Evolutionary conservation across 2,329 filamentous ascomycete species (phyloP).

Genomic region (Stemphylium lycopersici): DNA sequence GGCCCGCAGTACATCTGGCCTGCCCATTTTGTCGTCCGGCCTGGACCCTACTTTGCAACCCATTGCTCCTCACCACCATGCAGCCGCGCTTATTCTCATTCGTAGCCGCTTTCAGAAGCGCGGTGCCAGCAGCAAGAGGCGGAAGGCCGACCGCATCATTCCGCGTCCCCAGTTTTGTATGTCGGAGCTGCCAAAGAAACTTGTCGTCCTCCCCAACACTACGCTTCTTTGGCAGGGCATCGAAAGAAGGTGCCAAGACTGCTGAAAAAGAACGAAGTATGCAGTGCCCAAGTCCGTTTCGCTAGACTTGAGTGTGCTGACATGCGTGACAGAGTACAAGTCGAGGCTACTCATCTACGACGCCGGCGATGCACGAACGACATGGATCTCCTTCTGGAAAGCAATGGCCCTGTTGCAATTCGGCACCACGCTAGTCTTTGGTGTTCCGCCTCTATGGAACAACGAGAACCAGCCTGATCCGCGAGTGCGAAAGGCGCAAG

Average conservation of each 20-base stretch:
- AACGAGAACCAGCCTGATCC: conserved; percentile 44
- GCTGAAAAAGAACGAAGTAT: conserved; percentile 32
- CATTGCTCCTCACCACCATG: conserved; percentile 29
- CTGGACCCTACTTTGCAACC: not conserved
- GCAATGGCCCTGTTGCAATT: conserved; percentile 45
- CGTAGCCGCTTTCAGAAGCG: conserved; percentile 26
- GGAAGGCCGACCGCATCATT: not conserved
- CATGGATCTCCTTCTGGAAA: conserved; percentile 48
- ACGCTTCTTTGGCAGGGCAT: conserved; percentile 22
- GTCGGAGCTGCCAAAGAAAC: conserved; percentile 36
- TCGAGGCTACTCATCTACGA: conserved; percentile 45
- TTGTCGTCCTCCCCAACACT: conserved; percentile 38
- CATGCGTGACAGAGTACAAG: conserved; percentile 27
- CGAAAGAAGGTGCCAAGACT: conserved; percentile 27
- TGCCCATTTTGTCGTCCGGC: not conserved
- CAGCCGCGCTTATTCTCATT: conserved; percentile 31
- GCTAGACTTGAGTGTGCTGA: not conserved
- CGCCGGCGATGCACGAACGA: conserved; percentile 45
- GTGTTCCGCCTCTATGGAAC: conserved; percentile 42
- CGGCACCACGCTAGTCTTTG: conserved; percentile 37
- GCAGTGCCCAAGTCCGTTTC: not conserved
- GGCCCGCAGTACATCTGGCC: too few species aligned
- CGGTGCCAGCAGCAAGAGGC: conserved; percentile 13
- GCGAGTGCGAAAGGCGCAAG: conserved; percentile 33
- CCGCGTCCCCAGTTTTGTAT: conserved; percentile 29